phyloP scores from a whole-genome alignment of 768 basidiomycete species.

The Dacryopinax primogenitus region DNA sequence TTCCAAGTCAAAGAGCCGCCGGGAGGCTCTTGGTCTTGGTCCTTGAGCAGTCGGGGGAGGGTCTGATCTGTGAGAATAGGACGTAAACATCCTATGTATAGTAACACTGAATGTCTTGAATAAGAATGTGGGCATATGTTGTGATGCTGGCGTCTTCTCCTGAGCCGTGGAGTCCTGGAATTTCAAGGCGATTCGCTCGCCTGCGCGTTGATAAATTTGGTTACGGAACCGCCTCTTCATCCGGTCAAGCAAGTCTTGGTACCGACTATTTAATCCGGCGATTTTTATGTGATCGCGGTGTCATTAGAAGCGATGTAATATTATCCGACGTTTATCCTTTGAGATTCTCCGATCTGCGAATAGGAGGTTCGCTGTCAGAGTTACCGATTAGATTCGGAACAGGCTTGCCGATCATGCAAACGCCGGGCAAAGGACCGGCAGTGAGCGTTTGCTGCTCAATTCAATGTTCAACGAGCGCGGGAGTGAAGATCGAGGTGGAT shows the following conservation, averaged over 20 bases:
- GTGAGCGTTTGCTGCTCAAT: too few species aligned
- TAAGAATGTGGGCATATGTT: too few species aligned
- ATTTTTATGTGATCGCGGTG: background rate
- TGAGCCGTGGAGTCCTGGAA: too few species aligned
- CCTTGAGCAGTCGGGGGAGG: conserved; percentile 3
- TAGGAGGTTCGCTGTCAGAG: background rate
- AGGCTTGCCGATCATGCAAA: background rate
- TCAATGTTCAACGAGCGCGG: too few species aligned
- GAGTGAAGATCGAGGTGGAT: too few species aligned
- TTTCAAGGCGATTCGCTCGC: too few species aligned
- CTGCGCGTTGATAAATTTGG: too few species aligned
- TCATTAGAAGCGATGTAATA: background rate
- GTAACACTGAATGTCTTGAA: too few species aligned
- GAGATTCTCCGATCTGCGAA: background rate
- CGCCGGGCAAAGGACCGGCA: background rate
- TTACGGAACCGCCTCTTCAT: background rate
- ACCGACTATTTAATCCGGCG: background rate
- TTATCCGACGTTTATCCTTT: background rate
- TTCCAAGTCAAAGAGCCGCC: conserved; percentile 18
- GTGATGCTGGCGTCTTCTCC: too few species aligned
- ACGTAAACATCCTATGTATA: too few species aligned
- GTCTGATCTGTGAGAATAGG: too few species aligned
- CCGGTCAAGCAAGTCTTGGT: background rate
- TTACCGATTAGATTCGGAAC: background rate
- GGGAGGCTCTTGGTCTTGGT: conserved; percentile 15